Evolutionary conservation across 805 yeast species (phyloP).

Genomic region (Yamadazyma takamatsuzukensis): DNA sequence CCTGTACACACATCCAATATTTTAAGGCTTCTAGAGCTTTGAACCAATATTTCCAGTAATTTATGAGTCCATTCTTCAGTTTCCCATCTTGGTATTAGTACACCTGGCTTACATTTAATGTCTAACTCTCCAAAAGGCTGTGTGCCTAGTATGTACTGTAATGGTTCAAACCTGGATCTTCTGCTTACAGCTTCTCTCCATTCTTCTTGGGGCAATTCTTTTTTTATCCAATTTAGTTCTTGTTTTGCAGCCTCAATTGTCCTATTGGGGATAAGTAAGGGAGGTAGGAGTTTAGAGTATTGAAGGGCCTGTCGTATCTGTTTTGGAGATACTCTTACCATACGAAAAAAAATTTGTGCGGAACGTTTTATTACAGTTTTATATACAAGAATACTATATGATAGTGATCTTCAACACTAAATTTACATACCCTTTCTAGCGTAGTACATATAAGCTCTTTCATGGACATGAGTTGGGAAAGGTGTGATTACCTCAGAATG

Average conservation of each 20-base stretch:
- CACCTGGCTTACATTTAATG: conserved; percentile 57
- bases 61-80: conserved; percentile 84
- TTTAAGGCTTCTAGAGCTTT: conserved; percentile 1
- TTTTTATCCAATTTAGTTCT: conserved; percentile 63
- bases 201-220: conserved; percentile 46
- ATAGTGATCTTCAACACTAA: conserved; percentile 1
- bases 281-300: conserved; percentile 26
- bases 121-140: conserved; percentile 83
- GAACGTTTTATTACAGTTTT: background rate
- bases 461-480: conserved; percentile 74
- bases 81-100: conserved; percentile 89
- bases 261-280: conserved; percentile 29
- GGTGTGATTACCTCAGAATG: conserved; percentile 95
- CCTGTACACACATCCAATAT: conserved; percentile 82
- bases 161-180: conserved; percentile 58
- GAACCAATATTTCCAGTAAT: conserved; percentile 21
- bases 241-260: conserved; percentile 41
- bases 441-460: conserved; percentile 94
- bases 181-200: conserved; percentile 52
- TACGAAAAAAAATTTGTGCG: background rate
- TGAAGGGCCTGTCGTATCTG: conserved; percentile 24
- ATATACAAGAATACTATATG: background rate
- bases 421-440: conserved; percentile 59
- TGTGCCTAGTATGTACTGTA: conserved; percentile 79
- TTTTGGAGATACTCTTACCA: conserved; percentile 29